Base-by-base conservation (phyloP, 768 basidiomycete species). In the Russula ochroleuca region DNA sequence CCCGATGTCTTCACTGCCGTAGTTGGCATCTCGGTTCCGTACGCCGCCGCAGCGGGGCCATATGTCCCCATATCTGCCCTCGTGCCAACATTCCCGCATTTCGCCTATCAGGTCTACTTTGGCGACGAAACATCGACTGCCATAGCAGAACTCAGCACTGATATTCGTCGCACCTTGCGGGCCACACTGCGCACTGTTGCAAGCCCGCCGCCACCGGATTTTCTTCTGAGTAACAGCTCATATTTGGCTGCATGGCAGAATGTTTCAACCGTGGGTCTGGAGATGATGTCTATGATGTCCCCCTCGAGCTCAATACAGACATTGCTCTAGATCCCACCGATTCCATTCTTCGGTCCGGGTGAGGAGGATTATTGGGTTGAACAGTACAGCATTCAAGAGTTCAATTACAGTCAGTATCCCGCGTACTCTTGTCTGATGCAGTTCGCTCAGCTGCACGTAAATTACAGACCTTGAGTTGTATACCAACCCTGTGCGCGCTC, bases 361-460 rank as follows among this genome's bases (percentile, higher is more conserved):
- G 85, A 90, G 71, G 88, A 90, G 68, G 81, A 86, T 67, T 90
- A 89, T 69, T 82, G 88, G 63, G 80, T 88, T 0, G 78, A 85
- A 54, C 82, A 85, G 64, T 90, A 83, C 66, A 69, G 68, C 38
- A 74, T 75, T 17, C 84, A 85, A 66, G 82, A 83, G 0, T 89
- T 90, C 69, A 75, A 77, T 52, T 72, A 83, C 62, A 87, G 89
- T 89, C 67, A 19, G 87, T 76, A 11, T 33, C 17, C 9, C 35
- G 31, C 13, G 9, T 52, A 21, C 35, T 7, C n/a, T 28, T 17
- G 0, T 19, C 48, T 19, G 41, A 31, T 49, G 21, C 19, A 17
- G 25, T 35, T 37, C 31, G 43, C 49, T 53, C 23, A 31, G 38
- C 61, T 23, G 52, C 31, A n/a, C 41, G 33, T 45, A 35, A 54